These are phyloP conservation scores for Leptodermis oblonga DNA, from an alignment of 257 asterid species.

Conservation along the genomic window DNA sequence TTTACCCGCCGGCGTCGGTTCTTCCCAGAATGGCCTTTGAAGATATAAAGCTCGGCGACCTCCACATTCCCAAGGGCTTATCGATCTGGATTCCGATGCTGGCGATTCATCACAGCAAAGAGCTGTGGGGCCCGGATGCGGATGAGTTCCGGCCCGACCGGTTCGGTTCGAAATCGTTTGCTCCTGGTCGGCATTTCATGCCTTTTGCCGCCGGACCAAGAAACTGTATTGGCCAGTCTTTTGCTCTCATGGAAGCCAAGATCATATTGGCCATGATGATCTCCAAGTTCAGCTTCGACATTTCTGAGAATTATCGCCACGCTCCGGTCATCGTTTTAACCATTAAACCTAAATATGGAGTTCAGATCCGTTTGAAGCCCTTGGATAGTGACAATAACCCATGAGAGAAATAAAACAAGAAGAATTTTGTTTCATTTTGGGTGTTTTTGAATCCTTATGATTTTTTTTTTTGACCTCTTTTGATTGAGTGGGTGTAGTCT, in stretches of 20 bases:
- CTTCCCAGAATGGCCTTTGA: slow-evolving; percentile 95
- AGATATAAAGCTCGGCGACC: slow-evolving; percentile 72
- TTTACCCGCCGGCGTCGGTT: slow-evolving; percentile 85
- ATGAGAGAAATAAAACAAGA: slow-evolving; percentile 1
- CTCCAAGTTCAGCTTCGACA: slow-evolving; percentile 57
- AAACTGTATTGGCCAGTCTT: slow-evolving; percentile 79
- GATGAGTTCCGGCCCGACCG: slow-evolving; percentile 76
- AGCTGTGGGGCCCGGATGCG: slow-evolving; percentile 85
- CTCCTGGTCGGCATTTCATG: slow-evolving; percentile 61
- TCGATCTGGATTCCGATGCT: slow-evolving; percentile 91
- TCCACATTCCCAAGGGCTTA: slow-evolving; percentile 77
- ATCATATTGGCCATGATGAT: slow-evolving; percentile 81
- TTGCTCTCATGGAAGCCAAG: slow-evolving; percentile 93
- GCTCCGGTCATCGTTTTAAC: slow-evolving; percentile 80
- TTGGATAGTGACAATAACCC: too few species aligned
- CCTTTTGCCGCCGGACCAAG: slow-evolving; percentile 95
- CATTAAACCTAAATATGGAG: slow-evolving; percentile 84
- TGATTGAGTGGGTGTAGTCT: too few species aligned
- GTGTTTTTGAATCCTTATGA: background rate
- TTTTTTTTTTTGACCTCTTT: too few species aligned
- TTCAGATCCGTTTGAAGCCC: slow-evolving; percentile 64
- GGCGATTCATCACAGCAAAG: slow-evolving; percentile 76
- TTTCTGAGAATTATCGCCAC: slow-evolving; percentile 75
- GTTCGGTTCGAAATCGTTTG: slow-evolving; percentile 41
- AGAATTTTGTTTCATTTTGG: background rate